A percentile compares a stretch with the other conserved stretches of the same genome.
Evolutionary conservation across 2,329 filamentous ascomycete genomes (phyloP).

Genomic region (Trichophaea hybrida): DNA sequence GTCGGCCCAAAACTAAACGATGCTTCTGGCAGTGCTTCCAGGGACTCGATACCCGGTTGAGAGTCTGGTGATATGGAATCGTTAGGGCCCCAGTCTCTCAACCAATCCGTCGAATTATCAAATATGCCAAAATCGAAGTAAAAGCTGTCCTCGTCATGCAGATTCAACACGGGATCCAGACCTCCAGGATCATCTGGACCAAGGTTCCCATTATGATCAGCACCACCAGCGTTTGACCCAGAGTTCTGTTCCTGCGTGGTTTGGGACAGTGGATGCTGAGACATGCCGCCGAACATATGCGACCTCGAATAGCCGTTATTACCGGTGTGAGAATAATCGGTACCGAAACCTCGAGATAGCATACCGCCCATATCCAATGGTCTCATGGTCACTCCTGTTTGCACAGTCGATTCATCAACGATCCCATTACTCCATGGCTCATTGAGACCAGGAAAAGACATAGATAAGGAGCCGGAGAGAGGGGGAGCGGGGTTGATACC

Average conservation of each 20-base stretch:
- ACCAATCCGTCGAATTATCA: slow-evolving; percentile 22
- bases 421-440: not conserved
- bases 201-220: not conserved
- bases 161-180: not conserved
- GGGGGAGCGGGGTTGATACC: slow-evolving; percentile 14
- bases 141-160: slow-evolving; percentile 13
- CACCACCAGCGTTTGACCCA: not conserved
- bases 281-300: not conserved
- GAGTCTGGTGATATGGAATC: slow-evolving; percentile 5
- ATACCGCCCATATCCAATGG: not conserved
- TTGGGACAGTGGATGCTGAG: not conserved
- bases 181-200: not conserved
- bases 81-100: slow-evolving; percentile 20
- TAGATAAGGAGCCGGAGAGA: not conserved
- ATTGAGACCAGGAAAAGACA: not conserved
- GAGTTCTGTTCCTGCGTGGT: not conserved
- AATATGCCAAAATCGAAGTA: slow-evolving; percentile 13
- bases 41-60: not conserved
- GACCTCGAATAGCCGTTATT: not conserved
- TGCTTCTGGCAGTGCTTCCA: not conserved
- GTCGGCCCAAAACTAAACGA: not conserved
- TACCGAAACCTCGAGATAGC: not conserved
- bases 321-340: not conserved
- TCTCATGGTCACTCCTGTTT: not conserved
- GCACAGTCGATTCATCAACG: not conserved